Conservation (phyloP, 306 rosid genomes). For the Mimosa bimucronata region DNA sequence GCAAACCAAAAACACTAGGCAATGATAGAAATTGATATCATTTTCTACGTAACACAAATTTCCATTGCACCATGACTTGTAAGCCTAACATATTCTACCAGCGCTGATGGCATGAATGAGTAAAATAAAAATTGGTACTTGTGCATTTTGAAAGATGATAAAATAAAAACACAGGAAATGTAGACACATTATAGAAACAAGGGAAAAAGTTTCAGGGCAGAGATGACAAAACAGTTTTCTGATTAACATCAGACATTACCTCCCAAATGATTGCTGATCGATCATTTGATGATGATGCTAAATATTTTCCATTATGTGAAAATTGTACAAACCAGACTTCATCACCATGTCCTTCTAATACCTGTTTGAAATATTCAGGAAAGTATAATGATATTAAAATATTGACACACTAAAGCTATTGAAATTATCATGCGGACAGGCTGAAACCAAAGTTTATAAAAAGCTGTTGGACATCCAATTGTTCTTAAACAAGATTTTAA, state of each 20-base stretch:
- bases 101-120: constrained; percentile 12
- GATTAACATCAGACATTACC: constrained; percentile 54
- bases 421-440: constrained; percentile 21
- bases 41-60: too few relatives aligned
- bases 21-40: too few relatives aligned
- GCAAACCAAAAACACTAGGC: background rate
- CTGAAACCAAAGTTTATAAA: constrained; percentile 1
- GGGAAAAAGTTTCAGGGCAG: background rate
- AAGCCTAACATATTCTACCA: background rate
- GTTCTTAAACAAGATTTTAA: constrained; percentile 15
- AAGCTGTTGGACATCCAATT: background rate
- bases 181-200: constrained; percentile 25
- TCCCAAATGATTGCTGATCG: constrained; percentile 91
- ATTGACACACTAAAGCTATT: constrained; percentile 14
- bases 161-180: constrained; percentile 26
- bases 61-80: too few relatives aligned
- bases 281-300: constrained; percentile 95
- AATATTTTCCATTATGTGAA: constrained; percentile 86
- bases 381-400: constrained; percentile 39
- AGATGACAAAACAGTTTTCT: constrained; percentile 17
- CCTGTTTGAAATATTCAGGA: constrained; percentile 47
- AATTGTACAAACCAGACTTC: constrained; percentile 84
- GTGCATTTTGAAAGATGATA: constrained; percentile 16
- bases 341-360: constrained; percentile 69
- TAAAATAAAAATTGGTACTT: constrained; percentile 16